phyloP scores from a whole-genome alignment of 179 eudicot species.

The Amaranthus tricolor region DNA sequence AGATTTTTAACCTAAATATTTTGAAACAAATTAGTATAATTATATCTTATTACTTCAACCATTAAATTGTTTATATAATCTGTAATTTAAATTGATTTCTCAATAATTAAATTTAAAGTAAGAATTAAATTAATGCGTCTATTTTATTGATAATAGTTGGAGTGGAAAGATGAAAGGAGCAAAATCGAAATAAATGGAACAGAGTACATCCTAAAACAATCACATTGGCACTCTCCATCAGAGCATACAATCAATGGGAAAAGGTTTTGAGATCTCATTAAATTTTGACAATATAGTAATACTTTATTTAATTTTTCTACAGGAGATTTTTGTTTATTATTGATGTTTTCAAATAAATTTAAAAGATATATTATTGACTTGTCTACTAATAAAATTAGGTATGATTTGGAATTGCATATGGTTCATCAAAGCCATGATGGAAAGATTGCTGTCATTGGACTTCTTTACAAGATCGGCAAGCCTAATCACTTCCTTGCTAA shows the following conservation, averaged over 20 bases:
- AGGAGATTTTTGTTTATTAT: background rate
- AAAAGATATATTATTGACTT: background rate
- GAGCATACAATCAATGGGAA: constrained; percentile 69
- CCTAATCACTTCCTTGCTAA: constrained; percentile 36
- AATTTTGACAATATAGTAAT: background rate
- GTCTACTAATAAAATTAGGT: constrained; percentile 26
- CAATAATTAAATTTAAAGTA: no score
- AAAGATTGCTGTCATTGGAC: constrained; percentile 39
- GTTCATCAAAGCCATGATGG: constrained; percentile 41
- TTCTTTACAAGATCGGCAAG: constrained; percentile 41
- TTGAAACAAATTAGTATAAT: no score
- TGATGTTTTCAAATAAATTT: no score
- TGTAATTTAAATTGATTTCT: no score
- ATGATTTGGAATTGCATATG: constrained; percentile 47
- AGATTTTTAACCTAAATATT: no score
- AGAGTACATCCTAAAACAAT: constrained; percentile 39
- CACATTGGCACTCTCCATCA: constrained; percentile 81
- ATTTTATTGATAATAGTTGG: constrained; percentile 23
- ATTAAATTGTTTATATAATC: no score
- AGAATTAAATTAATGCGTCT: no score
- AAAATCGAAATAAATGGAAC: constrained; percentile 44
- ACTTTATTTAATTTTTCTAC: background rate
- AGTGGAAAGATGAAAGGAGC: constrained; percentile 37
- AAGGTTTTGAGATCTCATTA: constrained; percentile 31
- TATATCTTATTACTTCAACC: no score